These are phyloP conservation scores for Aspergillus chevalieri DNA, from an alignment of 2,329 filamentous ascomycete species.

Conservation along the genomic window DNA sequence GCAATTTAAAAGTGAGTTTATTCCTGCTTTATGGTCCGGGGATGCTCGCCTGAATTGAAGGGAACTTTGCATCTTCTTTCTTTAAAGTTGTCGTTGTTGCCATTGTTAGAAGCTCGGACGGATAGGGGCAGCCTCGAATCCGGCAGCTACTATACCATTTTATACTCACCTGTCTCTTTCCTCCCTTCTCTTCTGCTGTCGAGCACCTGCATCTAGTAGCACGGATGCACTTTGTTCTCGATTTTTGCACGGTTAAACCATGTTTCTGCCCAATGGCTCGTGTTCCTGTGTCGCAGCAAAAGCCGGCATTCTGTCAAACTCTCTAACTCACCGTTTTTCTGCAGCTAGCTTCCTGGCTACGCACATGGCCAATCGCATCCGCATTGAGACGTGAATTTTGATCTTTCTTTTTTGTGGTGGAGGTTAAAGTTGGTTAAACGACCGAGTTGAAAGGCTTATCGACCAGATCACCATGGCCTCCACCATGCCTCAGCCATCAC, in stretches of 20 bases:
- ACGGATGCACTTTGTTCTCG: not conserved
- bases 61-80: not conserved
- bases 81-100: not conserved
- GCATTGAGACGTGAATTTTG: not conserved
- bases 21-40: not conserved
- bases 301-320: not conserved
- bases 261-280: not conserved
- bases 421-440: too few relatives aligned
- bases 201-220: too few relatives aligned
- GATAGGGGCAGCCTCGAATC: not conserved
- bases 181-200: too few relatives aligned
- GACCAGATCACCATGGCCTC: conserved; percentile 16
- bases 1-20: not conserved
- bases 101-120: not conserved
- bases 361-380: not conserved
- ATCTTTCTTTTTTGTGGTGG: not conserved
- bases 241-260: not conserved
- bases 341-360: not conserved
- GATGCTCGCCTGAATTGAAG: too few relatives aligned
- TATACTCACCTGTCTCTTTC: not conserved
- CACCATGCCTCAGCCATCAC: conserved; percentile 60
- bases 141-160: not conserved
- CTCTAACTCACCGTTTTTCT: not conserved
- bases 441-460: not conserved
- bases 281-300: too few relatives aligned